Evolutionary conservation across 192 early-diverging fungal genomes (phyloP).

Genomic region (Podochytrium sp.): DNA sequence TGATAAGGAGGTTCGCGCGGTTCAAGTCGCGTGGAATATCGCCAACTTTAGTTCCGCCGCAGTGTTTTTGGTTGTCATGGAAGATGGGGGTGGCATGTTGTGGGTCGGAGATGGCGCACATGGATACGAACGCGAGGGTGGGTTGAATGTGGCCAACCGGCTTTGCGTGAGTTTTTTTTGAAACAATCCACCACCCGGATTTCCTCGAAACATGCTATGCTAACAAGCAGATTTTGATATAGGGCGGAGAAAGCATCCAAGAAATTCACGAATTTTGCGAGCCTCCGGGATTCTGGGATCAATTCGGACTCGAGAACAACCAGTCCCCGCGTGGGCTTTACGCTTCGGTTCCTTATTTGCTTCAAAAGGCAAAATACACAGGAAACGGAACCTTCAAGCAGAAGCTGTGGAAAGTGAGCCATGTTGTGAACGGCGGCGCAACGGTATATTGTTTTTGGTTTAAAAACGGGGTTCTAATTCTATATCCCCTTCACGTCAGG

Average conservation of each 20-base stretch:
- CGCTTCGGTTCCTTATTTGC: conserved; percentile 25
- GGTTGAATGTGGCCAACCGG: conserved; percentile 22
- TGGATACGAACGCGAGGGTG: conserved; percentile 17
- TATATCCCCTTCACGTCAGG: not conserved
- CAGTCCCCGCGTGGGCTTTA: conserved; percentile 1
- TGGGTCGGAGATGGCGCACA: conserved; percentile 41
- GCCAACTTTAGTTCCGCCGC: conserved; percentile 25
- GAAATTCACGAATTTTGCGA: conserved; percentile 31
- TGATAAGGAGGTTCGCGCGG: conserved; percentile 16
- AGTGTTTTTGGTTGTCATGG: conserved; percentile 24
- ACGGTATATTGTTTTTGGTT: conserved; percentile 18
- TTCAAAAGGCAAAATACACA: conserved; percentile 21
- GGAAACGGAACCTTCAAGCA: conserved; percentile 14
- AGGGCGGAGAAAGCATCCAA: not conserved
- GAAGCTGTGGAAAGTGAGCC: conserved; percentile 38
- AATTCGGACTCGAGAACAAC: conserved; percentile 2
- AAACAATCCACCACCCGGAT: too few relatives aligned
- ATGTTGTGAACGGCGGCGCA: conserved; percentile 40
- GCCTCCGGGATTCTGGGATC: conserved; percentile 30
- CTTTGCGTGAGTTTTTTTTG: conserved; percentile 16
- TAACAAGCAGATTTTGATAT: not conserved
- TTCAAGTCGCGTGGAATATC: conserved; percentile 29
- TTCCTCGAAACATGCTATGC: too few relatives aligned
- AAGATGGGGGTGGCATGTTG: conserved; percentile 24
- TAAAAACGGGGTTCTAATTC: not conserved